Evolutionary conservation across 1,284 basidiomycete genomes (phyloP).

Genomic region (Neonothopanus nambi): DNA sequence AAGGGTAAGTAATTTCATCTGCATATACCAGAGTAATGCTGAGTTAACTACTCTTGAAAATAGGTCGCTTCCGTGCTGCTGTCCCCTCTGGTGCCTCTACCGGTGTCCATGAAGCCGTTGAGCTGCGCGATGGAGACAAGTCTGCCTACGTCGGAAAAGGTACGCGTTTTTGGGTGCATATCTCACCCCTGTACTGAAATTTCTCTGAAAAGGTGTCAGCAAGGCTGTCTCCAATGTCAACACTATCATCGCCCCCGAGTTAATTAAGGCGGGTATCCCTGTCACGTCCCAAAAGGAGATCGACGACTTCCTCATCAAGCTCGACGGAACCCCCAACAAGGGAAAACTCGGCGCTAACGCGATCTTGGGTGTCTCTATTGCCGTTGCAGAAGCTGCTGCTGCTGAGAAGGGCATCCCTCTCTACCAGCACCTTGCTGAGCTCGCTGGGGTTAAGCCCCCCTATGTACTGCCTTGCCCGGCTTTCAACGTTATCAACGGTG

Average conservation of each 20-base stretch:
- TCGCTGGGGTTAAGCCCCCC: constrained; percentile 92
- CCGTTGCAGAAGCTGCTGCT: constrained; percentile 92
- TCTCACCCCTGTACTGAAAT: constrained; percentile 15
- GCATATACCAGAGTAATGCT: neutral
- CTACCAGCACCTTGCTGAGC: constrained; percentile 95
- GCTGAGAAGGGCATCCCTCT: constrained; percentile 93
- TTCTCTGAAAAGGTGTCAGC: constrained; percentile 64
- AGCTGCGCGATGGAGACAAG: constrained; percentile 98
- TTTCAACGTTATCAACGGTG: constrained; percentile 99
- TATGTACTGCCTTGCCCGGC: constrained; percentile 90
- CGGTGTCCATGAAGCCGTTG: constrained; percentile 97
- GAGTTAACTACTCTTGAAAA: constrained; percentile 11
- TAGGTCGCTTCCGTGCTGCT: constrained; percentile 92
- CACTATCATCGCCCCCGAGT: constrained; percentile 84
- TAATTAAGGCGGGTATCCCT: constrained; percentile 84
- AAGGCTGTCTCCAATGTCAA: constrained; percentile 98
- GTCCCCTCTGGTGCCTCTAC: constrained; percentile 99
- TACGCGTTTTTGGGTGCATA: constrained; percentile 32
- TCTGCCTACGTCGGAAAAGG: constrained; percentile 94
- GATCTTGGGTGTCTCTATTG: constrained; percentile 98
- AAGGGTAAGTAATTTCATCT: constrained; percentile 53
- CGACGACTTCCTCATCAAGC: constrained; percentile 98
- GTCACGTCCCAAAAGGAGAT: constrained; percentile 96
- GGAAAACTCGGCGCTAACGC: constrained; percentile 99
- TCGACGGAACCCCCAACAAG: constrained; percentile 98